Conservation (phyloP, 2,329 filamentous ascomycete genomes). For the Myriosclerotinia scirpicola region DNA sequence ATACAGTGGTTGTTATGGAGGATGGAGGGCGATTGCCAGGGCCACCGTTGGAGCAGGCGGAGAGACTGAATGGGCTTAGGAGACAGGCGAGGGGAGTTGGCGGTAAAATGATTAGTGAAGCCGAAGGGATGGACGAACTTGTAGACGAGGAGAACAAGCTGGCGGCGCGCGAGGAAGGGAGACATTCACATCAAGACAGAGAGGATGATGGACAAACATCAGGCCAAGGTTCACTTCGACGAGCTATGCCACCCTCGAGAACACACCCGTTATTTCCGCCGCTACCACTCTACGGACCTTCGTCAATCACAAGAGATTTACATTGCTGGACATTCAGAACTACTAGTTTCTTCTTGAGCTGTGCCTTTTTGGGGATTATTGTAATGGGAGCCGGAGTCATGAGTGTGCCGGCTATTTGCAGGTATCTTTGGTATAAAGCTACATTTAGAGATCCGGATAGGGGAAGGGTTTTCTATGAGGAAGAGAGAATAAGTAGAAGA, state of each 20-base stretch:
- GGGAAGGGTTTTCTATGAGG: constrained; percentile 66
- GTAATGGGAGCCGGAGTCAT: constrained; percentile 72
- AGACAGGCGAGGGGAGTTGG: constrained; percentile 45
- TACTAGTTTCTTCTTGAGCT: constrained; percentile 72
- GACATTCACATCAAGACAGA: constrained; percentile 24
- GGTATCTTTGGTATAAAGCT: constrained; percentile 52
- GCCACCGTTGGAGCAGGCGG: constrained; percentile 68
- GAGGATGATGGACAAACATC: constrained; percentile 44
- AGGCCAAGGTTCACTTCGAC: constrained; percentile 49
- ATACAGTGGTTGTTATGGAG: constrained; percentile 68
- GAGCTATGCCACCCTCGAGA: constrained; percentile 60
- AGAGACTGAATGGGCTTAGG: constrained; percentile 65
- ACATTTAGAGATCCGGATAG: constrained; percentile 61
- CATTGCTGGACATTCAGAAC: constrained; percentile 66
- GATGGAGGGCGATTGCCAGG: constrained; percentile 66
- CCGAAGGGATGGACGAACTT: constrained; percentile 37
- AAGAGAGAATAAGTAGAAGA: constrained; percentile 63
- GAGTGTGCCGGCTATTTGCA: constrained; percentile 55
- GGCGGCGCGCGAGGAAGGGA: constrained; percentile 8
- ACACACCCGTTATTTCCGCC: constrained; percentile 84
- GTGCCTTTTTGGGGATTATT: constrained; percentile 74
- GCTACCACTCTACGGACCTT: constrained; percentile 76
- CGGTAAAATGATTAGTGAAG: constrained; percentile 42
- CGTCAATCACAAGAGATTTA: constrained; percentile 62
- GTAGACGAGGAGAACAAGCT: constrained; percentile 35